A percentile compares a stretch with the other conserved stretches of the same genome.
Evolutionary conservation across 2,329 filamentous ascomycete species (phyloP).

Genomic region (Periconia digitata): DNA sequence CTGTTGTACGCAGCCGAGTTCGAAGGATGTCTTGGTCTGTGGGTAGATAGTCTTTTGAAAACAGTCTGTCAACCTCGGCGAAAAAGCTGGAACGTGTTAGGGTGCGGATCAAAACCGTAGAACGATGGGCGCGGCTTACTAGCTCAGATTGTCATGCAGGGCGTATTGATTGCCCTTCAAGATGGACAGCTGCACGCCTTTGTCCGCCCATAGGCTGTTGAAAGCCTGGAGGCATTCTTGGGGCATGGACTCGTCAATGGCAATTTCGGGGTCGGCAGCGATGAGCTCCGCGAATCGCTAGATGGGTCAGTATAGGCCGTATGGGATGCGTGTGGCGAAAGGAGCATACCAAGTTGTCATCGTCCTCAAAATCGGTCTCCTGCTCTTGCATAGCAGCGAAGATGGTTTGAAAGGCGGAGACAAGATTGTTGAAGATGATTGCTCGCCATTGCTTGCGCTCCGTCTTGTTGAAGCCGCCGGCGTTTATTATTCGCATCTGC

Average conservation of each 20-base stretch:
- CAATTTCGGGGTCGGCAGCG: constrained; percentile 78
- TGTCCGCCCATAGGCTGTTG: constrained; percentile 80
- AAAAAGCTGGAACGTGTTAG: constrained; percentile 69
- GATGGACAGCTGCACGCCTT: constrained; percentile 83
- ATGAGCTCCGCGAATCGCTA: constrained; percentile 79
- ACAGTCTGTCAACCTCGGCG: constrained; percentile 63
- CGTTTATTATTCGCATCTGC: constrained; percentile 98
- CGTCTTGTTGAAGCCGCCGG: constrained; percentile 83
- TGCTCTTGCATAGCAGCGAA: constrained; percentile 89
- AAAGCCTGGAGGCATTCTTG: constrained; percentile 77
- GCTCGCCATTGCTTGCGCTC: constrained; percentile 94
- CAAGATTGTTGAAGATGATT: constrained; percentile 92
- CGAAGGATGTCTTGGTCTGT: constrained; percentile 93
- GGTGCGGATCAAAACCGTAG: background rate
- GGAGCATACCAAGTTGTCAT: constrained; percentile 72
- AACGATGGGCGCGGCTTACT: constrained; percentile 60
- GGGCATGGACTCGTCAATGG: constrained; percentile 78
- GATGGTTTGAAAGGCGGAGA: constrained; percentile 89
- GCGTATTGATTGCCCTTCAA: constrained; percentile 94
- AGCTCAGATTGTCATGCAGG: constrained; percentile 90
- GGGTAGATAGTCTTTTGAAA: constrained; percentile 75
- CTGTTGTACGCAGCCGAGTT: constrained; percentile 86
- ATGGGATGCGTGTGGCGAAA: background rate
- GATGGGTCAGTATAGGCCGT: constrained; percentile 12
- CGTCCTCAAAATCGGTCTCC: constrained; percentile 74